Evolutionary conservation across 345 rosid genomes (phyloP).

Genomic region (Salix exigua): DNA sequence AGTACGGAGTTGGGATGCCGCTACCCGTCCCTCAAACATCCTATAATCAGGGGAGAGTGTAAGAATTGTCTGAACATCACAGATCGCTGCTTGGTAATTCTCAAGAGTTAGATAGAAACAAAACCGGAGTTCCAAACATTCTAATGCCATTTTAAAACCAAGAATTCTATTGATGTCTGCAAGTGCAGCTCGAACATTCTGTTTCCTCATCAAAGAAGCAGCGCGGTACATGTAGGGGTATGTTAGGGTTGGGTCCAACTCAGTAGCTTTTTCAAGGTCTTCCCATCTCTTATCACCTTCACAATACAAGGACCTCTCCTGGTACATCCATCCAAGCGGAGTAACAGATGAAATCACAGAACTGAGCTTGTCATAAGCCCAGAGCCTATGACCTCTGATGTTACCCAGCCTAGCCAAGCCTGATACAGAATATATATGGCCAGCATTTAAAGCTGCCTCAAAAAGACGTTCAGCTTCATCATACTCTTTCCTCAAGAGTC

Average conservation of each 20-base stretch:
- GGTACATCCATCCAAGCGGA: slow-evolving; percentile 93
- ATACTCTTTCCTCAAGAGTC: slow-evolving; percentile 76
- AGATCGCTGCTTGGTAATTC: slow-evolving; percentile 73
- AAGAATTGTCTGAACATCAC: slow-evolving; percentile 93
- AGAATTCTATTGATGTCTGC: slow-evolving; percentile 80
- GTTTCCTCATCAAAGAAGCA: slow-evolving; percentile 72
- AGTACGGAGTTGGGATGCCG: slow-evolving; percentile 76
- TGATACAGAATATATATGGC: slow-evolving; percentile 73
- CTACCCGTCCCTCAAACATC: slow-evolving; percentile 92
- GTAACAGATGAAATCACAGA: slow-evolving; percentile 62
- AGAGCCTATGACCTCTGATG: slow-evolving; percentile 57
- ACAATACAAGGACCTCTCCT: slow-evolving; percentile 84
- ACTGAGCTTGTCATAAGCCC: slow-evolving; percentile 76
- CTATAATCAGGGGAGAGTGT: slow-evolving; percentile 82
- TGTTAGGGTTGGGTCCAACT: slow-evolving; percentile 80
- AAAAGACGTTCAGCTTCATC: slow-evolving; percentile 71
- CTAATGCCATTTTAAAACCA: slow-evolving; percentile 88
- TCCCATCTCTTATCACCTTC: slow-evolving; percentile 75
- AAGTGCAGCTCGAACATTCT: slow-evolving; percentile 70
- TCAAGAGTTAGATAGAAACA: slow-evolving; percentile 87
- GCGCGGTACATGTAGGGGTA: slow-evolving; percentile 96
- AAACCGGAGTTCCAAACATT: slow-evolving; percentile 96
- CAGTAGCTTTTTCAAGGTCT: slow-evolving; percentile 87
- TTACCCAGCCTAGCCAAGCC: slow-evolving; percentile 79
- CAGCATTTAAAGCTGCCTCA: slow-evolving; percentile 58